Base-by-base conservation (phyloP, 1,284 basidiomycete species). In the Microbotryum violaceum region DNA sequence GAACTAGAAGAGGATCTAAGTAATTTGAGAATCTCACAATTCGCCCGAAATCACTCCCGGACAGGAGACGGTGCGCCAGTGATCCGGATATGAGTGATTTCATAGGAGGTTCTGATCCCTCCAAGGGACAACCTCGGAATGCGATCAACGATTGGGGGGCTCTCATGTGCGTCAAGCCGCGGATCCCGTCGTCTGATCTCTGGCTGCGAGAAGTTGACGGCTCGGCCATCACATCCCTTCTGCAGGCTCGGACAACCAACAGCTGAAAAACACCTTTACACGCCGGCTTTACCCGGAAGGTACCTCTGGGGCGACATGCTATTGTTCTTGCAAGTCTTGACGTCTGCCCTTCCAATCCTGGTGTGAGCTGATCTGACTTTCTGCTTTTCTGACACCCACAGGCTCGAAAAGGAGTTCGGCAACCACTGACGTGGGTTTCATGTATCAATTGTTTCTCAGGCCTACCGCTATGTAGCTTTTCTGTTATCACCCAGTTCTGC, bases 261-360 rank as follows among this genome's bases (percentile, higher is more conserved):
- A 50, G n/a, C 49, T 49, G 4, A 58, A 54, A 31, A 54, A 31
- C 37, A 57, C 20, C 18, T 62, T 18, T 8, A 61, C 49, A 60
- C 66, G 6, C 53, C 66, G 20, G 23, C 63, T 9, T 56, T 65
- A 0, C 69, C 64, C 0, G 63, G 64, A 8, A 59, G 63, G 3
- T 67, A 56, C 57, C 29, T 65, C 4, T 66, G 67, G 67, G 61
- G 56, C 27, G 67, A 68, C 49, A 58, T 69, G 23, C 60, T 67
- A 49, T 58, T 67, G n/a, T 58, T 31, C 56, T 58, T 62, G 60
- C 62, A 45, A 45, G 63, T 57, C 6, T 20, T 33, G 31, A 2
- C 27, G 25, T 59, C 16, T 6, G 21, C 49, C 44, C 31, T 14
- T 47, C 12, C 37, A 16, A 16, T 1, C 12, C 37, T 42, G 37